Base-by-base conservation (phyloP, 805 yeast genomes). In the Middelhovenomyces tepae region DNA sequence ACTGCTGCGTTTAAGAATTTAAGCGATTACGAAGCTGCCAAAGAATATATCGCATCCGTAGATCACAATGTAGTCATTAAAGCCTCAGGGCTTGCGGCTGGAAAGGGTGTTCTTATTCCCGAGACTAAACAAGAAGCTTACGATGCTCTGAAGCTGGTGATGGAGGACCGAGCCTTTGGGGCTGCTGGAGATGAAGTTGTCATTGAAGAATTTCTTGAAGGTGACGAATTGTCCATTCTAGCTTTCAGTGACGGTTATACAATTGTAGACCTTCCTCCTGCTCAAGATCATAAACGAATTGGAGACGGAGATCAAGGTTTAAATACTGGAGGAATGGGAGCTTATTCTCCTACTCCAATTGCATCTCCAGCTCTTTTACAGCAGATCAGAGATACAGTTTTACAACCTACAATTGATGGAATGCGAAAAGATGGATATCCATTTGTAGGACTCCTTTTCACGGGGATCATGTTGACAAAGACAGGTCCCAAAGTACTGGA, bases 241-340 rank as follows among this genome's bases (percentile, higher is more conserved):
- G 86, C 97, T 30, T 67, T 91, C 45, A 73, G 85, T 49, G 99
- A 91, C 55, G 99, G 98, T 37, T 89, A 91, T 65, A 74, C 94
- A 7, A 78, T 77, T 51, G 73, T 77, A 55, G 87, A 84, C 55
- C 71, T 91, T 38, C 99, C 99, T 27, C 83, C 97, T 28, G 95
- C 97, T 17, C 99, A 91, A 64, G 99, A 91, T 56, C 99, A 91
- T 64, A 91, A 91, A 65, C 78, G 98, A 58, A 71, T 81, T 46
- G 94, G 94, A 36, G 84, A 93, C 51, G 87, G 87, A 40, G 99
- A 91, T 57, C 65, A 75, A 24, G 99, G 99, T 16, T 69, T 89
- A 42, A 91, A 91, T 64, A 91, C 99, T 23, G 99, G 99, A 47
- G 99, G 99, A 43, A 91, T 91, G 99, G 99, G 99, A 44, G 94